Base-by-base conservation (phyloP, 371 early-diverging fungal genomes). In the Lichtheimia ramosa region DNA sequence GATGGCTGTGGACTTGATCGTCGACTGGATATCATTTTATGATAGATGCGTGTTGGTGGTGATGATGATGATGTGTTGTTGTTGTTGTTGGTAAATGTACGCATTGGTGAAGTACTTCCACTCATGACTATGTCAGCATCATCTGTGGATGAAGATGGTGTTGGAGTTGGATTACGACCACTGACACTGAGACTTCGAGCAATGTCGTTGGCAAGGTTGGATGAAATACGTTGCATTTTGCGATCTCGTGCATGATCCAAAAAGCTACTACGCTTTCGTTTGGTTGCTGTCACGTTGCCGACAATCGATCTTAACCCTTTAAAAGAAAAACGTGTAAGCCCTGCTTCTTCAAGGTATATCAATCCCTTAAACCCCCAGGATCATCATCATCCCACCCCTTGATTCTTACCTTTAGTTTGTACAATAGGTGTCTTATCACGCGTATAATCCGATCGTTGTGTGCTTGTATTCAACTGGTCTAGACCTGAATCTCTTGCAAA, bases 201-300 rank as follows among this genome's bases (percentile, higher is more conserved):
- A 53, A 79, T 71, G 43, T 79, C 74, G 21, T 79, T 76, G 25
- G 77, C 80, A 20, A 79, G 53, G 42, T 43, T 74, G 14, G 63
- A 59, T 1, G 80, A 76, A 12, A 79, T 27, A n/a, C 66, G 67
- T 55, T 74, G 73, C 63, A 73, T 58, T 54, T 79, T 79, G 13
- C 75, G 63, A 51, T 79, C 77, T 18, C 70, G 65, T 14, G 55
- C 60, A 46, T 59, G 54, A 23, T 77, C 75, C 7, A 69, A 53
- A 43, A 74, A 65, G 40, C 68, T 72, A 23, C 76, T 74, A 18
- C 80, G 67, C 65, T 79, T 79, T 24, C 80, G 64, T 61, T 79
- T 79, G 15, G 59, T 39, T 20, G 54, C 34, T 57, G 25, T 56
- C 63, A 27, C 39, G 46, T 42, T 27, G 43, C 51, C 46, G 34